Percentiles rank a stretch among this genome's conserved stretches.
phyloP scores from a whole-genome alignment of 2,329 filamentous ascomycete genomes.

The Pyrenophora graminea region DNA sequence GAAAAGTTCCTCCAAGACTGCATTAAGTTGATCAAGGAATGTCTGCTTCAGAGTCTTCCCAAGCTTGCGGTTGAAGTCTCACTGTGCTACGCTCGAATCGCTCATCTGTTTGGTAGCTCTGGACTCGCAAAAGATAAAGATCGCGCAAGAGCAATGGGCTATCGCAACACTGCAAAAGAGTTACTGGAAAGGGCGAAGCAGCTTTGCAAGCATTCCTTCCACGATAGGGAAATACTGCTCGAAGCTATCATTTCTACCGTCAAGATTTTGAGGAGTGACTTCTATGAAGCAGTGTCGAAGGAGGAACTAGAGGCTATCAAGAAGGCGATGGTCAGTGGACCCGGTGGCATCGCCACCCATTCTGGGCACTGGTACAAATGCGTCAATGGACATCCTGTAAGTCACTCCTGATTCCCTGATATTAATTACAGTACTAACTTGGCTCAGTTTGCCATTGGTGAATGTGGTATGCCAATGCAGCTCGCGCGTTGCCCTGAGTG shows the following conservation, averaged over 20 bases:
- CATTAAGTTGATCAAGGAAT: conserved; percentile 35
- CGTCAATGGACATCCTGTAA: conserved; percentile 58
- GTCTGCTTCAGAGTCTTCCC: conserved; percentile 38
- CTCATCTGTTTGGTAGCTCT: conserved; percentile 28
- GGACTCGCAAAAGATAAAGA: conserved; percentile 10
- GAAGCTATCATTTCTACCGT: conserved; percentile 33
- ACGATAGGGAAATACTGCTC: conserved; percentile 28
- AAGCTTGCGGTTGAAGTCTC: conserved; percentile 46
- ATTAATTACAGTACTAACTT: conserved; percentile 2
- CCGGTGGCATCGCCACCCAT: conserved; percentile 46
- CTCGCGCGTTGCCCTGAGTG: conserved; percentile 66
- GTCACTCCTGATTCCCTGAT: not conserved
- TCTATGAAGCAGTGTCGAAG: conserved; percentile 49
- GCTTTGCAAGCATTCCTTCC: conserved; percentile 43
- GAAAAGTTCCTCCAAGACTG: conserved; percentile 34
- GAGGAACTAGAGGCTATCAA: conserved; percentile 54
- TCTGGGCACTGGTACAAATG: conserved; percentile 67
- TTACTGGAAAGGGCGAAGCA: conserved; percentile 36
- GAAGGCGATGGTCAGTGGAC: conserved; percentile 53
- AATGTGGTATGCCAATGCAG: conserved; percentile 70
- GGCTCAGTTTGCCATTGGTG: conserved; percentile 60
- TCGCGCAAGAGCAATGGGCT: conserved; percentile 12
- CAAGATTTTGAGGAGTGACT: conserved; percentile 38
- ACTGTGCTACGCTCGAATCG: conserved; percentile 41
- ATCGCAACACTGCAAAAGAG: conserved; percentile 23